A percentile compares a stretch with the other conserved stretches of the same genome.
Conservation (phyloP, 768 basidiomycete species). For the Gymnopilus junonius region DNA sequence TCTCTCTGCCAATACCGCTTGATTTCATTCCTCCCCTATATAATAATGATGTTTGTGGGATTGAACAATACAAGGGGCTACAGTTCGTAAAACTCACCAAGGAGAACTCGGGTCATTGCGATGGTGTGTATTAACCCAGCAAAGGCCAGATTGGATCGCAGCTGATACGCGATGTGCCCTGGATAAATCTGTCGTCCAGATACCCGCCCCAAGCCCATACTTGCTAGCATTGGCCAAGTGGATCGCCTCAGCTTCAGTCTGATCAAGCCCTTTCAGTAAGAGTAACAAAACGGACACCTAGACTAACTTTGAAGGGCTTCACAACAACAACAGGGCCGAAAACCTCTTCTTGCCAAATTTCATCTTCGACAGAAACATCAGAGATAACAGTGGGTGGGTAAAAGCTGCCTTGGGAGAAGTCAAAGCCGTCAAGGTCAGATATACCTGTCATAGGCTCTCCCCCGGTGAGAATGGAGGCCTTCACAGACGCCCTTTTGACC, state of each 20-base stretch:
- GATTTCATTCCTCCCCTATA: slow-evolving; percentile 90
- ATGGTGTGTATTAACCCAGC: slow-evolving; percentile 91
- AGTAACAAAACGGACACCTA: neutral
- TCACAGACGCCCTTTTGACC: slow-evolving; percentile 41
- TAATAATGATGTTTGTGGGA: neutral
- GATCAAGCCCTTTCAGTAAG: neutral
- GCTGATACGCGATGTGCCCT: slow-evolving; percentile 76
- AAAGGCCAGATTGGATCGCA: slow-evolving; percentile 73
- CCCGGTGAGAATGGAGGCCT: slow-evolving; percentile 60
- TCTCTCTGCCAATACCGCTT: slow-evolving; percentile 87
- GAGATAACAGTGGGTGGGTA: slow-evolving; percentile 80
- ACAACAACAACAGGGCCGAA: slow-evolving; percentile 87
- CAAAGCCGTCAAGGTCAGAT: slow-evolving; percentile 71
- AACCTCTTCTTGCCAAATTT: slow-evolving; percentile 82
- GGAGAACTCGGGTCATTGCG: slow-evolving; percentile 90
- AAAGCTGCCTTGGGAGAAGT: slow-evolving; percentile 75
- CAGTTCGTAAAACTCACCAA: slow-evolving; percentile 53
- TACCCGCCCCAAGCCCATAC: slow-evolving; percentile 81
- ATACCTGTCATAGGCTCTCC: slow-evolving; percentile 66
- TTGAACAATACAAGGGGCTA: neutral
- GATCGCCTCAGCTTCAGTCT: slow-evolving; percentile 71
- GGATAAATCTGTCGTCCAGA: slow-evolving; percentile 81
- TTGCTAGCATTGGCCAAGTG: slow-evolving; percentile 73
- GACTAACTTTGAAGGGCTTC: slow-evolving; percentile 42
- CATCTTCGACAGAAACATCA: slow-evolving; percentile 58